A percentile compares a stretch with the other conserved stretches of the same genome.
Evolutionary conservation across 2,329 filamentous ascomycete species (phyloP).

Genomic region (Diplodia sapinea): DNA sequence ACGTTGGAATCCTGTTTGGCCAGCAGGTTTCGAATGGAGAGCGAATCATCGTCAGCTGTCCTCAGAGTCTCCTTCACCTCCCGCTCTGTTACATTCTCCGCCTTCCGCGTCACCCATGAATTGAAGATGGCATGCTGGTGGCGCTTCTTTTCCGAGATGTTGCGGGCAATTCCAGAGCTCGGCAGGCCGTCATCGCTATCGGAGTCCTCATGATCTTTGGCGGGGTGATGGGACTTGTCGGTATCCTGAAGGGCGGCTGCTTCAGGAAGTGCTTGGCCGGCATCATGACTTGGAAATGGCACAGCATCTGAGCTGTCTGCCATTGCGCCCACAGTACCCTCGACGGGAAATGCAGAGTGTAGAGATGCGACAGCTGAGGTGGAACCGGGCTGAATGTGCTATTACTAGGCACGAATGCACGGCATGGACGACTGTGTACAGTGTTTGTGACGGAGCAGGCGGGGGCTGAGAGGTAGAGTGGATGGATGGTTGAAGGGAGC

Average conservation of each 20-base stretch:
- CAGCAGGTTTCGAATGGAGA: conserved; percentile 61
- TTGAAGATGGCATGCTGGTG: conserved; percentile 53
- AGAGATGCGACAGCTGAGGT: neutral
- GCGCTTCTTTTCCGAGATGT: conserved; percentile 46
- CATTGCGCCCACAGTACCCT: neutral
- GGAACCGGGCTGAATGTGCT: neutral
- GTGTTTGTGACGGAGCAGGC: neutral
- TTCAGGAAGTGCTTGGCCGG: neutral
- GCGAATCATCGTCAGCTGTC: conserved; percentile 52
- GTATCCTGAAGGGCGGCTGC: neutral
- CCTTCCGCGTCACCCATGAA: conserved; percentile 51
- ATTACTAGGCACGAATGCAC: neutral
- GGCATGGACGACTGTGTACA: neutral
- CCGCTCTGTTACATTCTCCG: conserved; percentile 50
- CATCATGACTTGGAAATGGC: neutral
- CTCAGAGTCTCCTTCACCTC: conserved; percentile 41
- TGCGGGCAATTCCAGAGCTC: conserved; percentile 37
- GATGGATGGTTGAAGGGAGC: neutral
- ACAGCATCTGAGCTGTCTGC: neutral
- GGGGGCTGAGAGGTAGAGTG: neutral
- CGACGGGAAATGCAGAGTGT: neutral
- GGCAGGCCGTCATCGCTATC: conserved; percentile 36
- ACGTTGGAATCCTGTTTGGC: conserved; percentile 61
- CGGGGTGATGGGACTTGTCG: neutral
- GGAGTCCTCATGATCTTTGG: conserved; percentile 35